A percentile compares a stretch with the other conserved stretches of the same genome.
These are phyloP conservation scores for Pyrenophora seminiperda DNA, from an alignment of 2,329 filamentous ascomycete species.

Conservation along the genomic window DNA sequence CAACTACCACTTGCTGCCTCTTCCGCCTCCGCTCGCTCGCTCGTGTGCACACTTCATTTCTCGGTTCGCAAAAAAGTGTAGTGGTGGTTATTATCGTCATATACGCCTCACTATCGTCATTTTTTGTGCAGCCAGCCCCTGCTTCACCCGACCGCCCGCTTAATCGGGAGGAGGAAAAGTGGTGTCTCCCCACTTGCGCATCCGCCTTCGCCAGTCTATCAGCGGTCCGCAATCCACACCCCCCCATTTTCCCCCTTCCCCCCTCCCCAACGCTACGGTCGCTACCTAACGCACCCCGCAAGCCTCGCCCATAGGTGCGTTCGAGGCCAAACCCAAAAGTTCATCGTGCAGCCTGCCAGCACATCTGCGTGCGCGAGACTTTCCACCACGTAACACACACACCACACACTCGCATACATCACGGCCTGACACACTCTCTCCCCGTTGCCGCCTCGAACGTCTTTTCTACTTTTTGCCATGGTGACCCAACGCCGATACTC, in stretches of 20 bases:
- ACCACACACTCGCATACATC: conserved; percentile 6
- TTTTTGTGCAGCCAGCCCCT: conserved; percentile 1
- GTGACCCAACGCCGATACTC: conserved; percentile 45
- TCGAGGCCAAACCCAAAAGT: conserved; percentile 16
- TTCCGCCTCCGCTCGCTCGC: conserved; percentile 4
- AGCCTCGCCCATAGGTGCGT: conserved; percentile 28
- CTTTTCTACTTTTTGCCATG: conserved; percentile 18
- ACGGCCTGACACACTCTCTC: background rate
- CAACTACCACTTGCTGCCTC: background rate
- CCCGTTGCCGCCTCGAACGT: no score
- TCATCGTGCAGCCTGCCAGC: conserved; percentile 31
- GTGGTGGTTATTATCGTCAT: no score
- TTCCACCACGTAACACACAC: conserved; percentile 19
- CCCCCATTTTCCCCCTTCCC: no score
- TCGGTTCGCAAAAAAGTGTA: no score
- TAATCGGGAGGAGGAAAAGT: conserved; percentile 31
- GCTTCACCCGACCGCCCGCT: conserved; percentile 9
- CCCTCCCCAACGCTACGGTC: conserved; percentile 30
- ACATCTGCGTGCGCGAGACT: conserved; percentile 15
- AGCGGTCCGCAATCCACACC: conserved; percentile 13
- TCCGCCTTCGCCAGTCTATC: conserved; percentile 5
- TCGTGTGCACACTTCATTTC: no score
- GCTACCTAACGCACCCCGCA: conserved; percentile 34
- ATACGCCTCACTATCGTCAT: background rate
- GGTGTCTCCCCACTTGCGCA: conserved; percentile 20